Percentiles rank a stretch among this genome's conserved stretches.
phyloP scores from a whole-genome alignment of 805 yeast species.

The Pichia thaimueangensis region DNA sequence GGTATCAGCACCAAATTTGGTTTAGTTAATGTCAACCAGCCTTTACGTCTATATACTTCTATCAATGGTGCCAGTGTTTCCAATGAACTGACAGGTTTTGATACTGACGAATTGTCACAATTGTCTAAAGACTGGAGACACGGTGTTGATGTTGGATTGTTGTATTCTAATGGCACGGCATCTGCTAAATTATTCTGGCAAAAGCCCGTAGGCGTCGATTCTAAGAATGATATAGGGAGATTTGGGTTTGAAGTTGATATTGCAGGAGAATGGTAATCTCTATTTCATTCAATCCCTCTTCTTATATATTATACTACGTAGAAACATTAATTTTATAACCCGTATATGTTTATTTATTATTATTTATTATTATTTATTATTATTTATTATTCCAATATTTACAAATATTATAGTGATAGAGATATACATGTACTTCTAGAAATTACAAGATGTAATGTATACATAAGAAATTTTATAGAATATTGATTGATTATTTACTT shows the following conservation, averaged over 20 bases:
- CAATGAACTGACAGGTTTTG: conserved; percentile 5
- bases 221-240: conserved; percentile 1
- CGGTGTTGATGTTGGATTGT: conserved; percentile 15
- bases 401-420: too few species aligned
- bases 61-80: conserved; percentile 10
- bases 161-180: conserved; percentile 12
- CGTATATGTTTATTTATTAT: neutral
- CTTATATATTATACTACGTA: neutral
- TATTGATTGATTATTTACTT: conserved; percentile 3
- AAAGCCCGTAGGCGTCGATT: conserved; percentile 3
- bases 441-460: too few species aligned
- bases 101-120: neutral
- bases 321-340: neutral
- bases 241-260: conserved; percentile 16
- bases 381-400: neutral
- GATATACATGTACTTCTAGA: too few species aligned
- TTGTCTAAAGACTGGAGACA: conserved; percentile 4
- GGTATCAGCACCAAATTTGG: conserved; percentile 11
- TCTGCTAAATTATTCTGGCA: conserved; percentile 12
- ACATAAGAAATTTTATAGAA: too few species aligned
- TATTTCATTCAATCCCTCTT: neutral
- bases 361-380: neutral
- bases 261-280: conserved; percentile 13
- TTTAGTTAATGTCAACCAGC: conserved; percentile 5
- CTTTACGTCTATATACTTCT: conserved; percentile 13